Percentiles rank a stretch among this genome's conserved stretches.
Conservation (phyloP, 495 filamentous ascomycete species). For the Lepidopterella palustris region DNA sequence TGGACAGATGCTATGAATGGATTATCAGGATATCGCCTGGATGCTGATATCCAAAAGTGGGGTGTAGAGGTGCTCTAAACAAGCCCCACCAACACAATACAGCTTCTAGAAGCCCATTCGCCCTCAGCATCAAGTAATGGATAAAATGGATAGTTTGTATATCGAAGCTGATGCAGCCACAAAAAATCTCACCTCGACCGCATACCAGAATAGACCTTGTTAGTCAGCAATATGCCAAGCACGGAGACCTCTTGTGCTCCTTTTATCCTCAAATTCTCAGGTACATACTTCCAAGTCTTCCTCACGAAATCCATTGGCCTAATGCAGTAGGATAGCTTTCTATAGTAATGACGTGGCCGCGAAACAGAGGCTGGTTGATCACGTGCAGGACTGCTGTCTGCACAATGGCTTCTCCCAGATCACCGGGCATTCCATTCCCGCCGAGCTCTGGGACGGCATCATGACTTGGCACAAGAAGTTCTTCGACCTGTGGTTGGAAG, state of each 20-base stretch:
- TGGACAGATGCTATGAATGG: too few species aligned
- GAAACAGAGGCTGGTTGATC: conserved; percentile 15
- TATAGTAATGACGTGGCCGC: conserved; percentile 9
- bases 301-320: not conserved
- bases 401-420: conserved; percentile 11
- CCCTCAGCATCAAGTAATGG: not conserved
- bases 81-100: not conserved
- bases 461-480: conserved; percentile 7
- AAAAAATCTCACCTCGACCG: not conserved
- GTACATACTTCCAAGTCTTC: not conserved
- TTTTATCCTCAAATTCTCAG: conserved; percentile 17
- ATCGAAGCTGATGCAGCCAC: not conserved
- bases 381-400: conserved; percentile 19
- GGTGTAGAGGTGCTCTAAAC: not conserved
- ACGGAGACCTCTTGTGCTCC: not conserved
- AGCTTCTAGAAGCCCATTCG: not conserved
- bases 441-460: conserved; percentile 10
- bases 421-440: not conserved
- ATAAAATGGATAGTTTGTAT: not conserved
- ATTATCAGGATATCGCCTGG: too few species aligned
- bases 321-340: conserved; percentile 6
- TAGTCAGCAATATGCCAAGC: not conserved
- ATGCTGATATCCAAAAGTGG: not conserved
- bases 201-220: too few species aligned
- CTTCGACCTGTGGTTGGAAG: not conserved